Evolutionary conservation across 345 rosid species (phyloP).

Genomic region (Sisymbrium irio): DNA sequence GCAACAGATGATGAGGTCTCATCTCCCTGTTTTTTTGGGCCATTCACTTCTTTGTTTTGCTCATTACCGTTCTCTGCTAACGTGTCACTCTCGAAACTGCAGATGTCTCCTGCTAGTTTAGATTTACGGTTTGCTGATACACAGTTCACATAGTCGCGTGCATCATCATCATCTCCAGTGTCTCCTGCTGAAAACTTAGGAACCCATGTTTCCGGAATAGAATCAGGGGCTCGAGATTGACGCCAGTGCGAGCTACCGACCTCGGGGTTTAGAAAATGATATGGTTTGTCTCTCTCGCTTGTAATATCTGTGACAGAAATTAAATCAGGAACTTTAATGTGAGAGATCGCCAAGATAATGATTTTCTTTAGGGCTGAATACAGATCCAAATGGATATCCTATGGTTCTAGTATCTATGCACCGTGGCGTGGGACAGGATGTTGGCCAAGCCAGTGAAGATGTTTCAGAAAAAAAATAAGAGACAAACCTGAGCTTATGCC

Average conservation of each 20-base stretch:
- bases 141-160: conserved; percentile 22
- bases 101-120: conserved; percentile 33
- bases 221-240: conserved; percentile 36
- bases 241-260: conserved; percentile 16
- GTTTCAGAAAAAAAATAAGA: conserved; percentile 15
- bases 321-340: conserved; percentile 17
- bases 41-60: conserved; percentile 31
- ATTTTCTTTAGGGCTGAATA: conserved; percentile 25
- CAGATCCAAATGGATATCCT: neutral
- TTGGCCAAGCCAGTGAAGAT: conserved; percentile 26
- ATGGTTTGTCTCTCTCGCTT: conserved; percentile 31
- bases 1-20: conserved; percentile 43
- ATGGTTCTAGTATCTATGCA: neutral
- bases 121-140: conserved; percentile 24
- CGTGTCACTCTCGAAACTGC: conserved; percentile 22
- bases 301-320: conserved; percentile 39
- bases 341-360: conserved; percentile 18
- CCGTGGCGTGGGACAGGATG: conserved; percentile 14
- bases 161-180: conserved; percentile 30
- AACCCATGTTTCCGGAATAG: conserved; percentile 32
- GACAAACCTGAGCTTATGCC: conserved; percentile 34
- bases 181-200: conserved; percentile 43
- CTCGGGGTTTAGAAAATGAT: conserved; percentile 27
- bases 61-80: conserved; percentile 23
- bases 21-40: conserved; percentile 32